Base-by-base conservation (phyloP, 805 yeast genomes). In the Lipomyces yamadae region DNA sequence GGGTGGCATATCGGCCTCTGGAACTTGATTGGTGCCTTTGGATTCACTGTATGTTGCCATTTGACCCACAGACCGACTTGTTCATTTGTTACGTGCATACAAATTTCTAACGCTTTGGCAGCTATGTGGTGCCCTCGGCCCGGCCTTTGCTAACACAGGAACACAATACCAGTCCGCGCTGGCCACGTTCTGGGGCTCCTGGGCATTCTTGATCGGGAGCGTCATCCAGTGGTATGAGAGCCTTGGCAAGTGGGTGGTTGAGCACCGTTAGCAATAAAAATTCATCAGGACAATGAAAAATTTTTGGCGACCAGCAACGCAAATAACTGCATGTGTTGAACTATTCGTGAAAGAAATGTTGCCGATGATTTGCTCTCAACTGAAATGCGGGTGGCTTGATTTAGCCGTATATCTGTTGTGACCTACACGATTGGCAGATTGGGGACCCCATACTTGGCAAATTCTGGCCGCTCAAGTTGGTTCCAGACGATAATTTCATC, bases 121-220 rank as follows among this genome's bases (percentile, higher is more conserved):
- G 48, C 4, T 42, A 15, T 42, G 24, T n/a, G 48, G 48, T 15
- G 24, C 10, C 18, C 48, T 42, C 8, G 48, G 48, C 8, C 24
- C 24, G 6, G 24, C 10, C 3, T 42, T 15, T 7, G 48, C 24
- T n/a, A 42, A 10, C 18, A 15, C 48, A 42, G 18, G 48, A n/a
- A 6, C 48, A n/a, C 48, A 42, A 24, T 42, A 42, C n/a, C 48
- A 42, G 29, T 7, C 48, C 48, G 2, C 48, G 10, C 18, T 42
- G n/a, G 48, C 48, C 24, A 42, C 48, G 29, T 42, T 42, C 48
- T 42, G 48, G 48, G 48, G 48, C 48, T 42, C 48, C 7, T 42
- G 48, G 48, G 4, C 48, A n/a, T 42, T 42, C 48, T 42, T 42
- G 48, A 42, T 42, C 29, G 48, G 7, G 24, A 42, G 48, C n/a